Conservation (phyloP, 345 rosid species). For the Salix brachista region DNA sequence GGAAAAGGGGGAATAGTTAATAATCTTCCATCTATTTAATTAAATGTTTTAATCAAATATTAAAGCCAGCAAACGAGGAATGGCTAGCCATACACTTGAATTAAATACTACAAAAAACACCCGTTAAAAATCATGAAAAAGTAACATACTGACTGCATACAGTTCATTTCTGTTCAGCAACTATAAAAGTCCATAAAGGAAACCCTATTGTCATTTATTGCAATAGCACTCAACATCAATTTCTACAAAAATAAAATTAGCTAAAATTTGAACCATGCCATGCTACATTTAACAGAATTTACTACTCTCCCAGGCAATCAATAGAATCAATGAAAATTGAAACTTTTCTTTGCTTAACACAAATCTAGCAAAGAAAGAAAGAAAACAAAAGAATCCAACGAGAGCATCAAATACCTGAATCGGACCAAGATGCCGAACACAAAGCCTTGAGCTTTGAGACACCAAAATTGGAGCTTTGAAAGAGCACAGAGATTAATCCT, state of each 20-base stretch:
- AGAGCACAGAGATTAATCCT: conserved; percentile 25
- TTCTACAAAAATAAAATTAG: background rate
- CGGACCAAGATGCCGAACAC: conserved; percentile 29
- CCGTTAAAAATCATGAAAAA: background rate
- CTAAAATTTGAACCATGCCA: background rate
- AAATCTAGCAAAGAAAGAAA: background rate
- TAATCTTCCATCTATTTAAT: background rate
- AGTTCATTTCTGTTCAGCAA: conserved; percentile 5
- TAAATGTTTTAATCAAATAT: conserved; percentile 1
- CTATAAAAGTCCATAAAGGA: conserved; percentile 5
- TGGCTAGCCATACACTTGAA: background rate
- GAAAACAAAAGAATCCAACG: background rate
- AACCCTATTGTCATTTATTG: conserved; percentile 13
- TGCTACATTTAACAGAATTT: background rate
- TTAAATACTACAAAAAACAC: background rate
- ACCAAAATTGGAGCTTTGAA: conserved; percentile 10
- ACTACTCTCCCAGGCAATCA: background rate
- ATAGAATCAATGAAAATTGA: background rate
- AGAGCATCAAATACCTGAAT: conserved; percentile 31
- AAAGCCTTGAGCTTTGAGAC: conserved; percentile 5
- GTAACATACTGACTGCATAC: background rate
- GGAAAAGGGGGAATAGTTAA: background rate
- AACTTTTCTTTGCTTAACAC: conserved; percentile 6
- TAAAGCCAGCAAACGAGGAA: conserved; percentile 14
- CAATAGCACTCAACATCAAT: conserved; percentile 5